Evolutionary conservation across 352 stramenopile species (phyloP).

Genomic region (Phytopythium mirpurense): DNA sequence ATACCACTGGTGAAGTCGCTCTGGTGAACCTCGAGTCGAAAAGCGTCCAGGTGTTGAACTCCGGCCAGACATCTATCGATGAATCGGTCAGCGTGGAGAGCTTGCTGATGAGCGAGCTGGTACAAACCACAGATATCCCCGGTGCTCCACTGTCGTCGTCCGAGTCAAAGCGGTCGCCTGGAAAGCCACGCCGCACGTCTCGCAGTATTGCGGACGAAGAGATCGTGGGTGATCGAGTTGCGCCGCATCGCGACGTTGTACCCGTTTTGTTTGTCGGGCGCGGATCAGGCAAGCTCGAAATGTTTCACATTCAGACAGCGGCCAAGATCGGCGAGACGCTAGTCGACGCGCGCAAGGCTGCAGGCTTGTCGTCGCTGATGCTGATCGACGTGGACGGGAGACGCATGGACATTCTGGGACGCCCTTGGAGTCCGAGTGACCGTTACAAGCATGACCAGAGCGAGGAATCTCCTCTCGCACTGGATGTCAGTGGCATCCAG

Average conservation of each 20-base stretch:
- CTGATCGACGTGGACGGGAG: slow-evolving; percentile 51
- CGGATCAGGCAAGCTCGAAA: slow-evolving; percentile 59
- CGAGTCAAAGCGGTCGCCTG: slow-evolving; percentile 6
- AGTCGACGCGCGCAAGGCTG: slow-evolving; percentile 33
- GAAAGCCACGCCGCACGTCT: neutral
- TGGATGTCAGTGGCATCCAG: slow-evolving; percentile 6
- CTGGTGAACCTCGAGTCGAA: slow-evolving; percentile 47
- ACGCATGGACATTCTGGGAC: slow-evolving; percentile 33
- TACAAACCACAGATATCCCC: slow-evolving; percentile 58
- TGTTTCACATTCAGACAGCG: slow-evolving; percentile 66
- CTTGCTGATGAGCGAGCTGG: slow-evolving; percentile 56
- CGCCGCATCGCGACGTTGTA: slow-evolving; percentile 46
- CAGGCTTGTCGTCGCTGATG: slow-evolving; percentile 50
- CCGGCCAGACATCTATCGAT: slow-evolving; percentile 34
- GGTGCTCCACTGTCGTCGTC: neutral
- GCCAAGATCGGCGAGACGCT: slow-evolving; percentile 64
- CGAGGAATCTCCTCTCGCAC: neutral
- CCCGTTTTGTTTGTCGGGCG: slow-evolving; percentile 66
- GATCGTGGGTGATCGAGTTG: slow-evolving; percentile 12
- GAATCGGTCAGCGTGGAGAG: slow-evolving; percentile 55
- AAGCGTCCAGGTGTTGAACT: slow-evolving; percentile 52
- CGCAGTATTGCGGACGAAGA: neutral
- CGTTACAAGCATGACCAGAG: neutral
- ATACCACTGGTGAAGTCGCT: slow-evolving; percentile 53
- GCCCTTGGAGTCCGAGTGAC: slow-evolving; percentile 16